Conservation (phyloP, 2,329 filamentous ascomycete genomes). For the Colletotrichum camelliae region DNA sequence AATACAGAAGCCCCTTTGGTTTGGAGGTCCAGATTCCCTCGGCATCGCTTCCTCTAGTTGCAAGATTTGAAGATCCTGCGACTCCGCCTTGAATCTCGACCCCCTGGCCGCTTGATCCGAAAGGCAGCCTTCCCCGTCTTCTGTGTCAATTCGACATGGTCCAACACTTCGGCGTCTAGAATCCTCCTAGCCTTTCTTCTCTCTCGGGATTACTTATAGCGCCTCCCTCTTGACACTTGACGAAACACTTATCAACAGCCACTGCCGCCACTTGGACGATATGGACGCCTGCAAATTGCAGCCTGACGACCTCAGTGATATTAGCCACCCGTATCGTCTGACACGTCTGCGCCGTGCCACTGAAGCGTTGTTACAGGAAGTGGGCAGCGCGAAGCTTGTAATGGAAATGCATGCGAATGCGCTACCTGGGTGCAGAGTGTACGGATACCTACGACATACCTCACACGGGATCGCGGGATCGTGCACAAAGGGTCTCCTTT, state of each 20-base stretch:
- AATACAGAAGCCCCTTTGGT: not conserved
- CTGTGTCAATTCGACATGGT: conserved; percentile 6
- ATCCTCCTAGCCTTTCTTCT: not conserved
- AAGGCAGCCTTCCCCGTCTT: not conserved
- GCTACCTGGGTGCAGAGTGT: not conserved
- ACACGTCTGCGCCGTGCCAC: not conserved
- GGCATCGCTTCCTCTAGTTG: not conserved
- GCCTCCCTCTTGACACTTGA: not conserved
- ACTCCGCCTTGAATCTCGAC: not conserved
- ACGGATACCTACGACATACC: not conserved
- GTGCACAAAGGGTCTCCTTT: not conserved
- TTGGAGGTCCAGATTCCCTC: not conserved
- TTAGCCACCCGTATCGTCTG: not conserved
- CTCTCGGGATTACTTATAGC: not conserved
- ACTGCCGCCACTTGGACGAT: not conserved
- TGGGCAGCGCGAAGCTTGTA: not conserved
- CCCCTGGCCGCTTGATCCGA: not conserved
- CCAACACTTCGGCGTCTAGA: conserved; percentile 10
- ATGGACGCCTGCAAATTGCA: not conserved
- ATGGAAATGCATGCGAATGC: not conserved
- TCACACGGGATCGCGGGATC: not conserved
- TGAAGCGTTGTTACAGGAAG: not conserved
- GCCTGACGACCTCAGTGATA: not conserved
- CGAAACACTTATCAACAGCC: conserved; percentile 6
- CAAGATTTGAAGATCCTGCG: not conserved